A percentile compares a stretch with the other conserved stretches of the same genome.
phyloP scores from a whole-genome alignment of 768 basidiomycete species.

The Coprinopsis cinerea region DNA sequence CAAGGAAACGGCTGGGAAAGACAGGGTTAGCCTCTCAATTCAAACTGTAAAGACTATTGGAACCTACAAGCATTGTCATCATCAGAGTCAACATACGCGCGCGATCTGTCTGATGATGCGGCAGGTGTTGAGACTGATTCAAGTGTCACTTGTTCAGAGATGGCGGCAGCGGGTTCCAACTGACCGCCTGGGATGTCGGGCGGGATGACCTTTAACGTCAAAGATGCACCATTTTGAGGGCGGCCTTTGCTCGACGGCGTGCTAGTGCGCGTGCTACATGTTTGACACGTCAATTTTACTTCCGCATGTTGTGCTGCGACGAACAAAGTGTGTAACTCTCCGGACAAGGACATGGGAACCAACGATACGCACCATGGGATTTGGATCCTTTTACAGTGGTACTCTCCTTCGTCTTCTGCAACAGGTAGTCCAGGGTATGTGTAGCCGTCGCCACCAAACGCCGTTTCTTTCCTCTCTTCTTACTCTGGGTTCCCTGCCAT shows the following conservation, averaged over 20 bases:
- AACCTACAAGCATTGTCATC: too few species aligned
- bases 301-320: slow-evolving; percentile 31
- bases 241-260: slow-evolving; percentile 29
- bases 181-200: slow-evolving; percentile 10
- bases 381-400: slow-evolving; percentile 40
- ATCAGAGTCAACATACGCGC: too few species aligned
- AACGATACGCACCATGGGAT: not conserved
- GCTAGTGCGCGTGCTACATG: slow-evolving; percentile 18
- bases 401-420: slow-evolving; percentile 42
- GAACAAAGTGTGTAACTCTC: slow-evolving; percentile 11
- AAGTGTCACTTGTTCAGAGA: too few species aligned
- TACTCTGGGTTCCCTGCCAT: slow-evolving; percentile 53
- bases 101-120: too few species aligned
- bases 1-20: too few species aligned
- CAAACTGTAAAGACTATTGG: too few species aligned
- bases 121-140: too few species aligned
- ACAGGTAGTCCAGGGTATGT: slow-evolving; percentile 47
- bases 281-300: slow-evolving; percentile 40
- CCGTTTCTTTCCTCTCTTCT: slow-evolving; percentile 55
- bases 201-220: slow-evolving; percentile 22
- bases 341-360: too few species aligned
- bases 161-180: too few species aligned
- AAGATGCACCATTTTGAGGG: slow-evolving; percentile 36
- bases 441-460: slow-evolving; percentile 47
- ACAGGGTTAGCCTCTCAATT: too few species aligned